Base-by-base conservation (phyloP, 2,329 filamentous ascomycete species). In the Sordariomycetes sp. region DNA sequence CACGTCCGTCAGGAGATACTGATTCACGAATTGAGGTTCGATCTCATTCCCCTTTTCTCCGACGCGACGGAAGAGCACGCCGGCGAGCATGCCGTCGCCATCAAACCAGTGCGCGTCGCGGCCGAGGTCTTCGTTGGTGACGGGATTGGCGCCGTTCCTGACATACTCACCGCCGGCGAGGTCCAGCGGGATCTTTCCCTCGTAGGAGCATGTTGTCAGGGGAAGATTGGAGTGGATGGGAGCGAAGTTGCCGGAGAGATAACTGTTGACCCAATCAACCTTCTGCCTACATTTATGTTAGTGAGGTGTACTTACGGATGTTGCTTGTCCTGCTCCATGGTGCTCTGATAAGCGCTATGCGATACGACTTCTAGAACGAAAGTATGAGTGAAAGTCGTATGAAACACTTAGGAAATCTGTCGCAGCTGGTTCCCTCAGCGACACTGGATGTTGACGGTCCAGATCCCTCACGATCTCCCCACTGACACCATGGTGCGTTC, bases 51-150 rank as follows among this genome's bases (percentile, higher is more conserved):
- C 26, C 4, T 64, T 49, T 6, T 57, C 53, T 3, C 55, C 54
- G 3, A 19, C 34, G 17, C 60, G 59, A 19, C 59, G 59, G 48
- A 82, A 85, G 14, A 64, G 63, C 1, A 85, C 78, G 2, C 80
- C 80, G 20, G 72, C 72, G 9, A 85, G 68, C 80, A 85, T 85
- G 5, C 80, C 81, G 49, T 85, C 79, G 21, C 81, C 80, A 44
- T 85, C 81, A 40, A 85, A 85, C 79, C 79, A 84, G 48, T 85
- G 80, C 8, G 75, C 69, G 47, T 81, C 75, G 41, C 76, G 66
- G 25, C 67, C 68, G 3, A 74, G 51, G 35, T 80, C 71, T 16
- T 71, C 61, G 38, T 82, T 77, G 19, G 67, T 67, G 7, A 80
- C 61, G 6, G 80, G 79, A 45, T 84, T 85, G 19, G 73, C 76